Base-by-base conservation (phyloP, 352 stramenopile genomes). In the Phytophthora fragariae region DNA sequence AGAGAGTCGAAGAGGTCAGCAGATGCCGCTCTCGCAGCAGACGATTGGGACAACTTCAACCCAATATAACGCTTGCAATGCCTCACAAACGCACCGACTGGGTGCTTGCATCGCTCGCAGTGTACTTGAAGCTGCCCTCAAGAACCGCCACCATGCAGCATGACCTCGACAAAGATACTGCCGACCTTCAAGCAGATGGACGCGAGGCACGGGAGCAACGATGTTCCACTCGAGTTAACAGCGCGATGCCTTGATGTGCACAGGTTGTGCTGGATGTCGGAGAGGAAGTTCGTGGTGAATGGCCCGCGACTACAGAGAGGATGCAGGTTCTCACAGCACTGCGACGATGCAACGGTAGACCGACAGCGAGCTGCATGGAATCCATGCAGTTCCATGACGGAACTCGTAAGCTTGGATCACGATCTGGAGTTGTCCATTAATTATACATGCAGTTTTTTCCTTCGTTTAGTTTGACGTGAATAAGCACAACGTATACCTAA, bases 31-130 rank as follows among this genome's bases (percentile, higher is more conserved):
- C 9, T 29, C 9, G 47, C n/a, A 54, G 47, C 47, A 54, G 47
- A 54, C 47, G 47, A 54, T 29, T 29, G 12, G n/a, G 47, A 14
- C 47, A 54, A 54, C n/a, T 54, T 54, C 47, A 54, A 54, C 47
- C 47, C 47, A 54, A 54, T 54, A 54, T 54, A 54, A 54, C 47
- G 47, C 47, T 54, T 54, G 47, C 47, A 54, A 54, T 54, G 47
- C 47, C 47, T 54, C 47, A 54, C 19, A 27, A 29, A 9, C 31
- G 47, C 6, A 10, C 47, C 47, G 47, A 54, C 47, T 54, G 7
- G 47, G n/a, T 31, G 19, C 47, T 24, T 44, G 37, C 12, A 54
- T 50, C 44, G 15, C 47, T 27, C 9, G 17, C 19, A 12, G n/a
- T 17, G 47, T 54, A 29, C 47, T 54, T 54, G 47, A 54, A 54